These are phyloP conservation scores for Aquilaria yunnanensis DNA, from an alignment of 345 rosid genomes.

Conservation along the genomic window DNA sequence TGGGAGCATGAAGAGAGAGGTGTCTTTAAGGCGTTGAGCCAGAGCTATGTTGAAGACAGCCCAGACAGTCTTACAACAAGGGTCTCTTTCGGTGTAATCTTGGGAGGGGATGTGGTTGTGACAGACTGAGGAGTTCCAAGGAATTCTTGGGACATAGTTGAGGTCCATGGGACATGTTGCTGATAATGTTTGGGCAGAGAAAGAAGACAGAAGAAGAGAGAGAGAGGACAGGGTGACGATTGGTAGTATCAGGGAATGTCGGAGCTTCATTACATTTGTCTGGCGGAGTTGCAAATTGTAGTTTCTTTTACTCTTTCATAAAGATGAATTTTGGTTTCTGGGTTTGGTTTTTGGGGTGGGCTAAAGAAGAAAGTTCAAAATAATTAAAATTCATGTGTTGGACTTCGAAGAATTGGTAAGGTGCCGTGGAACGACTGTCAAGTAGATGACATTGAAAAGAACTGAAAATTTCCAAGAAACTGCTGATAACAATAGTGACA, in stretches of 20 bases:
- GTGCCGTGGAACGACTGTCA: no score
- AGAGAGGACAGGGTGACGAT: conserved; percentile 7
- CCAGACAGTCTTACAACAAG: conserved; percentile 47
- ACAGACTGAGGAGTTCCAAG: conserved; percentile 64
- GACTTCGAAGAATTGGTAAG: no score
- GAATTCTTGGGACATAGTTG: conserved; percentile 48
- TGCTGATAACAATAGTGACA: no score
- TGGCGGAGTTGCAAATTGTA: not conserved
- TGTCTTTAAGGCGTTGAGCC: conserved; percentile 53
- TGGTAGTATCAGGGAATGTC: not conserved
- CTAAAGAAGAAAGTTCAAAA: no score
- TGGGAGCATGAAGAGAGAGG: conserved; percentile 53
- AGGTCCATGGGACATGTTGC: conserved; percentile 59
- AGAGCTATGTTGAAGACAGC: conserved; percentile 53
- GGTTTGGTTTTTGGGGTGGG: no score
- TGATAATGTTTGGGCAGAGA: conserved; percentile 3
- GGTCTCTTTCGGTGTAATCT: conserved; percentile 1
- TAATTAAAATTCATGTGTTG: no score
- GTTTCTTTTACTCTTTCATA: not conserved
- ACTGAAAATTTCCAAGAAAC: no score
- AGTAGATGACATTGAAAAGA: no score
- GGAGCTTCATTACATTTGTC: conserved; percentile 11
- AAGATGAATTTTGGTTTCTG: not conserved
- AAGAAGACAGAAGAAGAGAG: conserved; percentile 9
- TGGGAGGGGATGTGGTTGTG: conserved; percentile 2